Evolutionary conservation across 805 yeast genomes (phyloP), one percentile per base, ranked within the genome.

Genomic region (Clavispora asparagi): DNA sequence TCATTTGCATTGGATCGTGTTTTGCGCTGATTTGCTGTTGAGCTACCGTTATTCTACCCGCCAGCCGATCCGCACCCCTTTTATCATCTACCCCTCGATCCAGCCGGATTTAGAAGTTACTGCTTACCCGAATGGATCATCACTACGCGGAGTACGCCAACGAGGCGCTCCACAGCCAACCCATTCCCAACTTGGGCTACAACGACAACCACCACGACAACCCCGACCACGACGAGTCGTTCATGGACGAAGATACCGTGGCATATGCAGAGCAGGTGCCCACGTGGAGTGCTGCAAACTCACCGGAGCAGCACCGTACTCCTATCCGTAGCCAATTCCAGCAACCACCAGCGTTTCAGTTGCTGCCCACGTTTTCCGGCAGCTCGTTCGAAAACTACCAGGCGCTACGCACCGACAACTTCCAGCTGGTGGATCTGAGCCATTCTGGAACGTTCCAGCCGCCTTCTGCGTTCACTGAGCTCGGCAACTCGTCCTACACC

Each of bases 191-290:
- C 32, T 42, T 42, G 45, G 10, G 37, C 17, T 45, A 19, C 41
- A 26, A 29, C 23, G 17, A 31, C n/a, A 29, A 31, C 27, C 42
- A 31, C 27, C 36, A 39, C 14, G 42, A 39, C 35, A 35, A 31
- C 14, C 35, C 14, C 9, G 17, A 26, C 28, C 36, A 45, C 27
- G 62, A 59, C 27, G 68, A 59, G 44, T 61, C 68, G 50, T 70
- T 57, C 50, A 70, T 71, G 76, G 75, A 71, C 19, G 73, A 70
- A 41, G 76, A 69, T 50, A 56, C 63, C 26, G 42, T 58, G 7
- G 33, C 41, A 4, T 33, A 39, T 6, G 44, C 27, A 16, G 55
- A 51, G 31, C 30, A 36, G 10, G 47, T 35, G 5, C 52, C 48
- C 4, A 39, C 40, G 12, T 51, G 48, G 51, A 29, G 39, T 25